Conservation (phyloP, 2,329 filamentous ascomycete species). For the Nothophaeocryptopus gaeumannii region DNA sequence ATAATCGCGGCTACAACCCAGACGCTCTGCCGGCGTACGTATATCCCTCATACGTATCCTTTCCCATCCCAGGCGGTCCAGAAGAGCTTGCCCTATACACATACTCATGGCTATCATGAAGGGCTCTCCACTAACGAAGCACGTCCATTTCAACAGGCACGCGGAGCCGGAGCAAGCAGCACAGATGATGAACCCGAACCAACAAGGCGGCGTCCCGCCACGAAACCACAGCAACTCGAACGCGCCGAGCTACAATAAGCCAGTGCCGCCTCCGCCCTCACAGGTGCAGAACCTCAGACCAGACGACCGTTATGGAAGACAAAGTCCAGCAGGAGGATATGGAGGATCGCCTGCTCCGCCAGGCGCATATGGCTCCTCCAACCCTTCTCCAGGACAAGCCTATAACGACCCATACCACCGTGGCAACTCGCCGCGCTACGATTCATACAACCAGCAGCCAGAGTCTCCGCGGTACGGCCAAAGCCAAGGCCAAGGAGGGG, state of each 20-base stretch:
- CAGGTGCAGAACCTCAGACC: constrained; percentile 35
- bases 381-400: constrained; percentile 28
- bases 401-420: constrained; percentile 33
- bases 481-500: constrained; percentile 14
- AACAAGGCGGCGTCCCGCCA: constrained; percentile 19
- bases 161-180: constrained; percentile 66
- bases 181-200: constrained; percentile 36
- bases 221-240: constrained; percentile 34
- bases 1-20: constrained; percentile 89
- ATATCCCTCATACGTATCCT: background rate
- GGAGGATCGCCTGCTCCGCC: constrained; percentile 30
- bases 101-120: background rate
- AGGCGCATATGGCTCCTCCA: constrained; percentile 39
- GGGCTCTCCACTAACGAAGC: constrained; percentile 20
- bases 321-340: constrained; percentile 28
- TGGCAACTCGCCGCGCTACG: constrained; percentile 35
- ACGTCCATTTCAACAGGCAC: constrained; percentile 51
- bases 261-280: constrained; percentile 37
- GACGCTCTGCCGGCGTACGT: constrained; percentile 89
- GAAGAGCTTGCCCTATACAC: too few relatives aligned
- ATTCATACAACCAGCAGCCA: constrained; percentile 30
- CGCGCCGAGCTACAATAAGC: constrained; percentile 43
- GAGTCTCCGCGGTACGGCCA: constrained; percentile 21
- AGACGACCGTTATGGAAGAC: constrained; percentile 36
- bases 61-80: too few relatives aligned